A percentile compares a stretch with the other conserved stretches of the same genome.
Conservation (phyloP, 2,329 filamentous ascomycete genomes). For the Cercospora citrullina region DNA sequence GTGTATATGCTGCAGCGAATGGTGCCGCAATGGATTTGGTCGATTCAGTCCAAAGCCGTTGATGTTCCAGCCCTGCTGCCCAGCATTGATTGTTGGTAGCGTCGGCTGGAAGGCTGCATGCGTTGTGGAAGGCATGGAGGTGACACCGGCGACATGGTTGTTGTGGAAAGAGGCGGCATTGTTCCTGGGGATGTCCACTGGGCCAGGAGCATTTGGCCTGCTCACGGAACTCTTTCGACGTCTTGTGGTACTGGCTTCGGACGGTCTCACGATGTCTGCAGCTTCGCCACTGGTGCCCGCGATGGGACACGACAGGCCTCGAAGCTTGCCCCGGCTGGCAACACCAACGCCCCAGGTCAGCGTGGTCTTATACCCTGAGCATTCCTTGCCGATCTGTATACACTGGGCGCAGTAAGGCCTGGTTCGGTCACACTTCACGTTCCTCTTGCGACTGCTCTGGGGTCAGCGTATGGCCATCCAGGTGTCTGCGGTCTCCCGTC, state of each 20-base stretch:
- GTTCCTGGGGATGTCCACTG: slow-evolving; percentile 6
- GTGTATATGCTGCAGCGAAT: slow-evolving; percentile 46
- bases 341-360: slow-evolving; percentile 96
- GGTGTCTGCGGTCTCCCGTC: neutral
- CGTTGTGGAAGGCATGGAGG: slow-evolving; percentile 20
- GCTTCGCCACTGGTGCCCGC: slow-evolving; percentile 45
- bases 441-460: slow-evolving; percentile 65
- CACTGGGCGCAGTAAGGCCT: slow-evolving; percentile 95
- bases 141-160: neutral
- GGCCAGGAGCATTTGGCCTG: slow-evolving; percentile 6
- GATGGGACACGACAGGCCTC: slow-evolving; percentile 75
- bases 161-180: neutral
- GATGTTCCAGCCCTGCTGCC: slow-evolving; percentile 39
- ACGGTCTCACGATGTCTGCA: slow-evolving; percentile 13
- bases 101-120: slow-evolving; percentile 20
- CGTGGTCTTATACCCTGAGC: slow-evolving; percentile 93
- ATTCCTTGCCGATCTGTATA: slow-evolving; percentile 86
- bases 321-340: slow-evolving; percentile 89
- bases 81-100: slow-evolving; percentile 23
- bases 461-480: neutral
- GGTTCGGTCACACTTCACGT: slow-evolving; percentile 82
- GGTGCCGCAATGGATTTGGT: slow-evolving; percentile 37
- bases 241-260: slow-evolving; percentile 22
- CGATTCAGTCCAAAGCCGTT: slow-evolving; percentile 42
- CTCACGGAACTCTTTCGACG: slow-evolving; percentile 21